Evolutionary conservation across 345 rosid species (phyloP).

Genomic region (Toxicodendron radicans): DNA sequence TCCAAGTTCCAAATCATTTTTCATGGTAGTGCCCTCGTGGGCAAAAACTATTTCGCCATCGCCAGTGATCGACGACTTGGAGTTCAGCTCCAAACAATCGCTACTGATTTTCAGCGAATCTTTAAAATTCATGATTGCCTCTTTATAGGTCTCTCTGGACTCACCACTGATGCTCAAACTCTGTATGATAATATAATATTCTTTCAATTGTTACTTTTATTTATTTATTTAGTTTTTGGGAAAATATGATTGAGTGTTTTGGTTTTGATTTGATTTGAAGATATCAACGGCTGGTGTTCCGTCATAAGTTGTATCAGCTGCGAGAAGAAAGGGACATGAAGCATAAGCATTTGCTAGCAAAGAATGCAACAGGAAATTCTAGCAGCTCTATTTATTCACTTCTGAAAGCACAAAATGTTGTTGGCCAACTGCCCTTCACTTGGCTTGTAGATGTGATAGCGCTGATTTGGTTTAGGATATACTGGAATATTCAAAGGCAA

Average conservation of each 20-base stretch:
- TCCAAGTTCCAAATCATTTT: no score
- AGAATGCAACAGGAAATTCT: no score
- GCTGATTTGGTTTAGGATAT: no score
- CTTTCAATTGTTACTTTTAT: not conserved
- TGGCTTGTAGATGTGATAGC: no score
- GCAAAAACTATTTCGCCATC: conserved; percentile 97
- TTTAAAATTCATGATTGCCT: conserved; percentile 80
- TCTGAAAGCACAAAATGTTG: no score
- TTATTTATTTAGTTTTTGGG: not conserved
- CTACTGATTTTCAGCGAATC: conserved; percentile 92
- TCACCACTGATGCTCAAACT: conserved; percentile 91
- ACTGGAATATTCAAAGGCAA: no score
- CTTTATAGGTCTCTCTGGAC: conserved; percentile 90
- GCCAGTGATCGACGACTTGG: conserved; percentile 95
- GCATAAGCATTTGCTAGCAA: conserved; percentile 92
- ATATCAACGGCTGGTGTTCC: conserved; percentile 87
- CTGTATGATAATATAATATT: conserved; percentile 39
- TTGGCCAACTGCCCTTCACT: no score
- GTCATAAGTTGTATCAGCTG: conserved; percentile 86
- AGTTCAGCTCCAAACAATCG: conserved; percentile 92
- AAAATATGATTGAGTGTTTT: not conserved
- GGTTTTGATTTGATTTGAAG: conserved; percentile 38
- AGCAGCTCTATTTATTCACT: no score
- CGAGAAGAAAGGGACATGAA: conserved; percentile 98
- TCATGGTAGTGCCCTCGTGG: conserved; percentile 98